These are phyloP conservation scores for Fraxinus paxiana DNA, from an alignment of 305 asterid species.

Conservation along the genomic window DNA sequence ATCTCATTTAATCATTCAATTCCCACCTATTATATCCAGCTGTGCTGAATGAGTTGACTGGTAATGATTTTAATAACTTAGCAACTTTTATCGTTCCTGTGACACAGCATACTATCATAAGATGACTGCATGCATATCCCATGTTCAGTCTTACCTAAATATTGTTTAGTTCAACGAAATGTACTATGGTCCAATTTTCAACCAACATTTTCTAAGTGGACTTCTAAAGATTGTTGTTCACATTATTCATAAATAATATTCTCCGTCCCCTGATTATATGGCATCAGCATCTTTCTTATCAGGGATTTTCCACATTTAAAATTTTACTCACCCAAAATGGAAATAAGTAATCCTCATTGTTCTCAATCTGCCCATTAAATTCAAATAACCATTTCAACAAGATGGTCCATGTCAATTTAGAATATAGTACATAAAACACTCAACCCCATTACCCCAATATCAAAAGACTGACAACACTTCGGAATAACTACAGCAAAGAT, in stretches of 20 bases:
- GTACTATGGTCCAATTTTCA: background rate
- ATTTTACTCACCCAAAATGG: background rate
- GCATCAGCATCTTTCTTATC: background rate
- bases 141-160: background rate
- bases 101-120: background rate
- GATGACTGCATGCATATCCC: background rate
- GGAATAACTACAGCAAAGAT: background rate
- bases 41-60: background rate
- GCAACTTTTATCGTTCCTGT: background rate
- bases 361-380: background rate
- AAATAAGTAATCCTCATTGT: background rate
- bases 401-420: background rate
- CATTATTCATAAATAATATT: background rate
- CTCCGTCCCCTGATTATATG: background rate
- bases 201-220: background rate
- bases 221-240: background rate
- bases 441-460: background rate
- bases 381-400: background rate
- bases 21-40: background rate
- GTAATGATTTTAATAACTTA: background rate
- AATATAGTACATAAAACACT: background rate
- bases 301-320: background rate
- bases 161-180: background rate
- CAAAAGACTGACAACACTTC: background rate
- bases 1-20: background rate